Base-by-base conservation (phyloP, 768 basidiomycete species). In the Boletus pseudopeckii region DNA sequence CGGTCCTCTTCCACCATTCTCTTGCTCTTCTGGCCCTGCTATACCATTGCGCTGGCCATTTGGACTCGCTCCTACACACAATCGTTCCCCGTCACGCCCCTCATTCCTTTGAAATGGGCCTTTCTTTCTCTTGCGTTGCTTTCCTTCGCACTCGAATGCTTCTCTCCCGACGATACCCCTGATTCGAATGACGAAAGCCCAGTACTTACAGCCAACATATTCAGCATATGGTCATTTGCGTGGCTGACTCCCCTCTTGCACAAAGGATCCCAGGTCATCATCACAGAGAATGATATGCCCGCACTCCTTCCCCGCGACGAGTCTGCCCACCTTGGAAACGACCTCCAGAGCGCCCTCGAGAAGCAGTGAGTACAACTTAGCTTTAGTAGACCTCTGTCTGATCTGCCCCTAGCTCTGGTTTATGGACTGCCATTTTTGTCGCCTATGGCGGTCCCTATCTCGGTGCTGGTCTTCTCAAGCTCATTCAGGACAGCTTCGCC, bases 261-360 rank as follows among this genome's bases (percentile, higher is more conserved):
- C 60, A 85, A 85, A 63, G 89, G 89, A 30, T 77, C 79, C 0
- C 67, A 71, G 6, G 71, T 80, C 49, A 84, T 80, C 65, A 85
- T 98, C 53, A 88, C 87, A 1, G 92, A 96, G 66, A 80, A 86
- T 28, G 96, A 98, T 64, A 79, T 98, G 22, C 92, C 92, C 40
- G 78, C 84, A 1, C 75, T 97, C 24, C 73, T 82, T 24, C 73
- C 84, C 0, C 64, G 71, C 9, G 91, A 97, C 62, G 83, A 87
- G 59, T 85, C 92, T 0, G 77, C 77, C 24, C 79, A 81, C 22
- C 80, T 97, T 0, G 87, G 87, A 13, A 59, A 74, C 9, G 75
- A 77, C 17, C 77, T 97, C 18, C 75, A 85, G 49, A 64, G 60
- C 0, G 80, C 89, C 4, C 77, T 93, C 74, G 60, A 82, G 38